Evolutionary conservation across 208 protist genomes (phyloP), one percentile per base, ranked within the genome.

Genomic region (Acanthamoeba polyphaga): DNA sequence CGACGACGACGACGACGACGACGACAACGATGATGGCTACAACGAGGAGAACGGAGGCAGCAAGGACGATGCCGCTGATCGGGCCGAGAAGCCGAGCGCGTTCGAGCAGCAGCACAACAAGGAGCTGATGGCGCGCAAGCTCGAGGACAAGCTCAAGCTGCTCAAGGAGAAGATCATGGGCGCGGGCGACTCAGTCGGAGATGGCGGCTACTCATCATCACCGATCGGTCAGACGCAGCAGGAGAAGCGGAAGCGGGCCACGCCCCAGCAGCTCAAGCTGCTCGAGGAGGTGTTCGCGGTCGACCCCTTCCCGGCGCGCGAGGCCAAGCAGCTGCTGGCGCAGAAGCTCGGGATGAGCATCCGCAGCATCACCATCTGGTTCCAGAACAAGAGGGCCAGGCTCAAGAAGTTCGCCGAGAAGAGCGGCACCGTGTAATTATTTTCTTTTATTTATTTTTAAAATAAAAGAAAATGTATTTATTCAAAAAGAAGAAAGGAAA

Each of bases 341-440:
- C 55, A 92, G 87, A 92, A 38, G 87, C 87, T 92, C 17, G 87
- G 87, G 34, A 92, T 92, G 87, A 76, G 46, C 60, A 24, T 76
- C 13, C 58, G 87, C 64, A 88, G 80, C 80, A 43, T 88, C 29
- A 88, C 80, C 80, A 64, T 88, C 43, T 88, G 80, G 80, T 88
- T 92, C 87, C 87, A 92, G 87, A 92, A 92, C 34, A 92, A 92
- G 60, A 10, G 87, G 10, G 87, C 87, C 29, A 7, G 87, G 9
- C 87, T 92, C 62, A 92, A 92, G 87, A 92, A 74, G 85, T 82
- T 70, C 1, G 24, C 9, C n/a, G 64, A 70, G 64, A 70, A 70
- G 64, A 70, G 8, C 3, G n/a, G 24, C 60, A 27, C 64, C 19
- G 3, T 70, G 64, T 70, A 70, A 58, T n/a, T n/a, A n/a, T n/a